Evolutionary conservation across 2,329 filamentous ascomycete genomes (phyloP).

Genomic region (Aphanocladium album): DNA sequence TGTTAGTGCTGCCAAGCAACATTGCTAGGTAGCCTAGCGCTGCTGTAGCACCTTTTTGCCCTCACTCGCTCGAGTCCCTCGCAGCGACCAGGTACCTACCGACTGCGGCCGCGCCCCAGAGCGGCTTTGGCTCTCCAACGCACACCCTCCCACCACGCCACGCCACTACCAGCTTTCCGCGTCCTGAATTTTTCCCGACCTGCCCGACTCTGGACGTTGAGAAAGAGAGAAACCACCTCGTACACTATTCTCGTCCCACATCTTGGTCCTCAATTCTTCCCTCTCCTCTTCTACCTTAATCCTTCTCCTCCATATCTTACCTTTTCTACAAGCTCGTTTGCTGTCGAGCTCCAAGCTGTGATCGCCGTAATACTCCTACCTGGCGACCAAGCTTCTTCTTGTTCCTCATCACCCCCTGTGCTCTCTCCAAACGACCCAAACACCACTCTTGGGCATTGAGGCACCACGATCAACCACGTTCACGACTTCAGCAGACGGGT

Average conservation of each 20-base stretch:
- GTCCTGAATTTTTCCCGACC: constrained; percentile 10
- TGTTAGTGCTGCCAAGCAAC: constrained; percentile 5
- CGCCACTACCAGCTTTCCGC: background rate
- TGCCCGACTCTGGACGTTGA: constrained; percentile 12
- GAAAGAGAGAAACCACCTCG: background rate
- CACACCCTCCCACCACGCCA: background rate
- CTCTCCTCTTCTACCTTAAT: constrained; percentile 5
- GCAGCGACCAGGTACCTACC: no score
- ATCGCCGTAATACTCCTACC: constrained; percentile 9
- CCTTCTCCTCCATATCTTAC: constrained; percentile 10
- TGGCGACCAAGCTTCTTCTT: constrained; percentile 11
- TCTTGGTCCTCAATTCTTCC: constrained; percentile 4
- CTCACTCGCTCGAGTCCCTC: no score
- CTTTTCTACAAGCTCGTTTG: constrained; percentile 13
- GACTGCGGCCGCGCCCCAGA: background rate
- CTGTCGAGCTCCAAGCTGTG: constrained; percentile 6
- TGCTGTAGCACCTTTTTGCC: no score
- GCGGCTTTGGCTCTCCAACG: background rate
- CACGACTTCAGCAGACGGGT: constrained; percentile 18
- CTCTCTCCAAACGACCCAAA: background rate
- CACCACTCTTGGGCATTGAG: background rate
- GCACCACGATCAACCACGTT: background rate
- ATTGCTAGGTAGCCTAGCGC: no score
- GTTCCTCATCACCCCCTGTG: background rate
- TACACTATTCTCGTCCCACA: constrained; percentile 9